Evolutionary conservation across 495 filamentous ascomycete species (phyloP).

Genomic region (Entonaema liquescens): DNA sequence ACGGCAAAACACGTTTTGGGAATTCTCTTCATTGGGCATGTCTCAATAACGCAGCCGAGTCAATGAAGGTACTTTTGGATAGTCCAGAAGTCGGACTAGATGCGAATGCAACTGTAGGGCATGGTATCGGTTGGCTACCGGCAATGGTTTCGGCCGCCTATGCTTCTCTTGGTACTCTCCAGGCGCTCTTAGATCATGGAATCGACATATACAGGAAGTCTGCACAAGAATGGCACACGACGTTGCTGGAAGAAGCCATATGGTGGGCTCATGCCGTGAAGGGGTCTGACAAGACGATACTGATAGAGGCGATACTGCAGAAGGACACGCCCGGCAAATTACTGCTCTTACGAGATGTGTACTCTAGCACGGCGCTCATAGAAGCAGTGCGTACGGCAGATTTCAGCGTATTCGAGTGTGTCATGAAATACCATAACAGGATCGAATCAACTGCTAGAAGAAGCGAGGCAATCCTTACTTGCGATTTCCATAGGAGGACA

Average conservation of each 20-base stretch:
- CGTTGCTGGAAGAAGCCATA: constrained; percentile 19
- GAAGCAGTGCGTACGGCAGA: constrained; percentile 30
- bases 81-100: constrained; percentile 20
- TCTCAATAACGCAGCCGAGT: constrained; percentile 22
- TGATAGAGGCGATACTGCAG: constrained; percentile 36
- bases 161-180: constrained; percentile 22
- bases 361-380: constrained; percentile 25
- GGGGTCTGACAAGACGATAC: constrained; percentile 25
- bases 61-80: constrained; percentile 22
- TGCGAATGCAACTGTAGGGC: neutral
- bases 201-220: constrained; percentile 19
- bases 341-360: constrained; percentile 20
- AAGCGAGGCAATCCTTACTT: constrained; percentile 13
- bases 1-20: constrained; percentile 7
- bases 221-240: constrained; percentile 13
- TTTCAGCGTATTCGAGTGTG: constrained; percentile 23
- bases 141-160: constrained; percentile 18
- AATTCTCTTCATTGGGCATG: constrained; percentile 34
- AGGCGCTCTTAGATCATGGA: constrained; percentile 22
- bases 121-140: constrained; percentile 14
- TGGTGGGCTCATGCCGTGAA: constrained; percentile 18
- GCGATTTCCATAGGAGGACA: constrained; percentile 24
- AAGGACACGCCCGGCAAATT: constrained; percentile 16
- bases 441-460: constrained; percentile 6
- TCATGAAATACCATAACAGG: constrained; percentile 25